These are phyloP conservation scores for Fusarium sp. DNA, from an alignment of 2,329 filamentous ascomycete species.

Conservation along the genomic window DNA sequence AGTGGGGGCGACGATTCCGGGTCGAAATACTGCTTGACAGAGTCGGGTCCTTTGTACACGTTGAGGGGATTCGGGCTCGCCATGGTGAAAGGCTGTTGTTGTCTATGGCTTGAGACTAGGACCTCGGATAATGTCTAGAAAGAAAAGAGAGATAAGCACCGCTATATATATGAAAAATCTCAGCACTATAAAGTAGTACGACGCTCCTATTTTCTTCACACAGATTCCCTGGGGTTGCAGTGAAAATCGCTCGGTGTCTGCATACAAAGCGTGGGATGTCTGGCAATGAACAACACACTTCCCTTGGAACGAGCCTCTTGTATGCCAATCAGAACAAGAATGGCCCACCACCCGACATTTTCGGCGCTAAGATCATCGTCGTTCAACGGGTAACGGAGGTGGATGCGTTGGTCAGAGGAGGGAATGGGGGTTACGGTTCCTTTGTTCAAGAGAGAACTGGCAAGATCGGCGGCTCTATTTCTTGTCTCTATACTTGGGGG, in stretches of 20 bases:
- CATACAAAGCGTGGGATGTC: slow-evolving; percentile 12
- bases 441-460: background rate
- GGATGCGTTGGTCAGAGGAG: background rate
- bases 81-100: slow-evolving; percentile 27
- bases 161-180: background rate
- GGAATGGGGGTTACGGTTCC: background rate
- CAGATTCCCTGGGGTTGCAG: background rate
- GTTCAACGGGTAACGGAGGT: background rate
- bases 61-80: slow-evolving; percentile 55
- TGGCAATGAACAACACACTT: slow-evolving; percentile 2
- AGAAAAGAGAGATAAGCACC: background rate
- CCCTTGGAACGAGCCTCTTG: background rate
- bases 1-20: slow-evolving; percentile 68
- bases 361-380: slow-evolving; percentile 2
- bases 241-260: slow-evolving; percentile 8
- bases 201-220: background rate
- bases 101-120: background rate
- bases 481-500: background rate
- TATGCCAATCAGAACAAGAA: slow-evolving; percentile 11
- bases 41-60: slow-evolving; percentile 68
- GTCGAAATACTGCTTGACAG: slow-evolving; percentile 69
- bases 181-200: background rate
- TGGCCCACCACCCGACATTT: background rate
- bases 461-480: background rate
- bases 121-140: background rate